Base-by-base conservation (phyloP, 2,329 filamentous ascomycete genomes). In the Penicillium thymicola region DNA sequence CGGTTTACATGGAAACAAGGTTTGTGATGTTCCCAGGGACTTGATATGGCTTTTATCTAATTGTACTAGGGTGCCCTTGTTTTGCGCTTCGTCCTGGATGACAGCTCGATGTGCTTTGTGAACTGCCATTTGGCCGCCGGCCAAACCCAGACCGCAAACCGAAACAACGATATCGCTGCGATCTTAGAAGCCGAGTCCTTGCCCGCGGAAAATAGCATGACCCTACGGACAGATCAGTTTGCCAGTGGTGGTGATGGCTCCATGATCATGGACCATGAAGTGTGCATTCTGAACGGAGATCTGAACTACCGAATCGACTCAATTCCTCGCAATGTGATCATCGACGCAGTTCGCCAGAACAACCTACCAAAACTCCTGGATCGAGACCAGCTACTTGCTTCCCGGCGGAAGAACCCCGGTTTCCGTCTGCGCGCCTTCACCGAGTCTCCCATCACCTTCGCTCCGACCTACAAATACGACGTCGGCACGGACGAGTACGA, bases 261-360 rank as follows among this genome's bases (percentile, higher is more conserved):
- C 40, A 92, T 97, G 88, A 90, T 99, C 57, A 81, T 97, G 56
- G 94, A 99, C 69, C 94, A 99, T 70, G 94, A 99, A 75, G 88
- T 99, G n/a, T 97, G 93, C 72, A 86, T 99, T 46, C 77, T 97
- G 41, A 97, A 97, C 67, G 94, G 94, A 28, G 94, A 99, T 72
- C 82, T 99, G 48, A 99, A 99, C 75, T 99, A 99, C 74, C 92
- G 94, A 59, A 97, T 99, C 68, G 94, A 99, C 72, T 92, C 92
- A 25, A 97, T 97, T 85, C 91, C 91, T 18, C 89, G 94, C 48
- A 91, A 97, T 67, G 92, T 90, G 0, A 93, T 99, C 3, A 89
- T 97, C 53, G 88, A 87, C 58, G 92, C 91, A 1, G 85, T 97
- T 49, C 88, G 89, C 61, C 82, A 88, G 41, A 87, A 88, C 60